A percentile compares a stretch with the other conserved stretches of the same genome.
Evolutionary conservation across 2,329 filamentous ascomycete species (phyloP).

Genomic region (Fusarium piperis): DNA sequence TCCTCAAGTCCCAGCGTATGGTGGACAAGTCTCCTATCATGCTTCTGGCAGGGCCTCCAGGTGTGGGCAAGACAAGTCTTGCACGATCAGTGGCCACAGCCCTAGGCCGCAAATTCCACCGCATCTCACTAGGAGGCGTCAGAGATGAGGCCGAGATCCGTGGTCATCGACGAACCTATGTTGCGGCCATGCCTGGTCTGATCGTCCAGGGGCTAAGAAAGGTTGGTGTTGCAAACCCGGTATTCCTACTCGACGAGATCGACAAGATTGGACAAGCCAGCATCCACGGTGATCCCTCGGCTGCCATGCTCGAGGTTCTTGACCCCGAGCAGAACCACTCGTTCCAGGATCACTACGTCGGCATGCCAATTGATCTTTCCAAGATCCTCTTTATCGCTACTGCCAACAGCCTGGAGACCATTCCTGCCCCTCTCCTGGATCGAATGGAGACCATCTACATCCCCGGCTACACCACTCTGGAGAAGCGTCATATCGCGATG

Average conservation of each 20-base stretch:
- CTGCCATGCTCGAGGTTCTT: constrained; percentile 96
- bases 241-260: constrained; percentile 96
- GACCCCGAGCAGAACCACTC: constrained; percentile 97
- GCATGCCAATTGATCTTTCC: constrained; percentile 93
- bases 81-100: constrained; percentile 93
- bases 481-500: constrained; percentile 94
- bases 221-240: constrained; percentile 93
- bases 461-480: constrained; percentile 94
- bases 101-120: constrained; percentile 93
- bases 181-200: constrained; percentile 97
- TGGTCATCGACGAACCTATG: constrained; percentile 93
- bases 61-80: constrained; percentile 94
- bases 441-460: constrained; percentile 97
- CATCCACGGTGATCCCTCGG: constrained; percentile 93
- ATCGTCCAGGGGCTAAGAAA: constrained; percentile 95
- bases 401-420: constrained; percentile 93
- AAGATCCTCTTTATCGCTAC: constrained; percentile 98
- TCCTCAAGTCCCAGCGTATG: constrained; percentile 84
- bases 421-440: constrained; percentile 91
- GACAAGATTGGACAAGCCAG: constrained; percentile 94
- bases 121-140: constrained; percentile 95
- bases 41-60: constrained; percentile 90
- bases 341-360: constrained; percentile 96
- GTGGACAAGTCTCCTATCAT: constrained; percentile 96
- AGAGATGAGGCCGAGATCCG: constrained; percentile 97